These are phyloP conservation scores for Colletotrichum tanaceti DNA, from an alignment of 2,329 filamentous ascomycete genomes.

Conservation along the genomic window DNA sequence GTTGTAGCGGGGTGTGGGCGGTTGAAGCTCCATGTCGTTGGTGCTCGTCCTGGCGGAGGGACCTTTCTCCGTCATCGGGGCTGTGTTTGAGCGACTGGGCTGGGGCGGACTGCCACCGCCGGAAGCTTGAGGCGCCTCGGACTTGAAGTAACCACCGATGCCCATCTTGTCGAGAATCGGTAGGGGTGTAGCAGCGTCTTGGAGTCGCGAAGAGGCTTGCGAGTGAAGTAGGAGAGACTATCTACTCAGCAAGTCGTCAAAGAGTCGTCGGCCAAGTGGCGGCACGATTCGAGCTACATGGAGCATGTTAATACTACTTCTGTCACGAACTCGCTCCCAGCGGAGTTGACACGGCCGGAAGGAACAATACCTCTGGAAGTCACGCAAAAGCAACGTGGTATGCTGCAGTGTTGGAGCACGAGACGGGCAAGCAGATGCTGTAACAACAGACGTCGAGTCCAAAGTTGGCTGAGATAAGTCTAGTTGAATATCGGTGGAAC, in stretches of 20 bases:
- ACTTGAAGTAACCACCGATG: slow-evolving; percentile 71
- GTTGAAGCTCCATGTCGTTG: slow-evolving; percentile 62
- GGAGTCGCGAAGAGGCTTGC: not conserved
- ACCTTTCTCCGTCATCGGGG: slow-evolving; percentile 53
- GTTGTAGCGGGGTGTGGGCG: slow-evolving; percentile 60
- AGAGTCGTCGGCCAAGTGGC: slow-evolving; percentile 2
- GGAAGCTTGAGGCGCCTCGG: slow-evolving; percentile 55
- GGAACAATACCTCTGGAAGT: slow-evolving; percentile 9
- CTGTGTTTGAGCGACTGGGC: slow-evolving; percentile 43
- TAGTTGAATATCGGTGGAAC: not conserved
- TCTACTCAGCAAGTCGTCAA: not conserved
- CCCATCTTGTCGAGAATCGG: slow-evolving; percentile 62
- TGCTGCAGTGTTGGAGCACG: not conserved
- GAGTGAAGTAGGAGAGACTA: not conserved
- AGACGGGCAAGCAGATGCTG: not conserved
- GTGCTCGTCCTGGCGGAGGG: slow-evolving; percentile 46
- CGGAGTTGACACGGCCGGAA: not conserved
- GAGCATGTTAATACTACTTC: not conserved
- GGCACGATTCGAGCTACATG: not conserved
- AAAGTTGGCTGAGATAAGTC: slow-evolving; percentile 7
- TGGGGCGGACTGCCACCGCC: slow-evolving; percentile 41
- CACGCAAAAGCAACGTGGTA: slow-evolving; percentile 17
- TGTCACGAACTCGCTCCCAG: not conserved
- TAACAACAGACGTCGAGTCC: not conserved
- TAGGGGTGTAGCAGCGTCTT: not conserved